Conservation (phyloP, 1,139 yeast genomes). For the Petasospora fabianii region DNA sequence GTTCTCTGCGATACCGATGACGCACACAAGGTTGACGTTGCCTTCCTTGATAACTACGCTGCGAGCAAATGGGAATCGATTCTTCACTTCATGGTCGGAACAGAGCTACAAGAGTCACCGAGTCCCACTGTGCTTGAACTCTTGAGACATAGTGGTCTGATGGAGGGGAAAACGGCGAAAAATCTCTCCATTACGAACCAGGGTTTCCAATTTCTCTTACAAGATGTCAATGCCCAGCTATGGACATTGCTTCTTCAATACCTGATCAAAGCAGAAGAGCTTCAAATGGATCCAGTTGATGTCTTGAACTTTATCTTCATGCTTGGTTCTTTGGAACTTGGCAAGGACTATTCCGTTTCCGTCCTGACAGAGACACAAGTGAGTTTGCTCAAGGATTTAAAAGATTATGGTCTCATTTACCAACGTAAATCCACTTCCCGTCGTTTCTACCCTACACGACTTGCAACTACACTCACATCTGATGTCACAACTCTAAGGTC, state of each 20-base stretch:
- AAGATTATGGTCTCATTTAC: slow-evolving; percentile 90
- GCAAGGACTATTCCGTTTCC: slow-evolving; percentile 74
- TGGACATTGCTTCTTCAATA: slow-evolving; percentile 92
- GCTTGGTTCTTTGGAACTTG: slow-evolving; percentile 88
- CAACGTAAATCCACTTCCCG: slow-evolving; percentile 59
- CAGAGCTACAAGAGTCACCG: slow-evolving; percentile 63
- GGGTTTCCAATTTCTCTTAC: slow-evolving; percentile 91
- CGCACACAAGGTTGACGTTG: slow-evolving; percentile 50
- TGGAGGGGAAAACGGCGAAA: slow-evolving; percentile 60
- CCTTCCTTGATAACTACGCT: slow-evolving; percentile 76
- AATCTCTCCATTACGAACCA: slow-evolving; percentile 74
- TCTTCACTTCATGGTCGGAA: slow-evolving; percentile 96
- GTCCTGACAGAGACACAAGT: slow-evolving; percentile 78
- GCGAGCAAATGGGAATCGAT: slow-evolving; percentile 91
- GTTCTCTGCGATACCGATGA: slow-evolving; percentile 48
- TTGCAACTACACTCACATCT: slow-evolving; percentile 88
- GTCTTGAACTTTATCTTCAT: slow-evolving; percentile 89
- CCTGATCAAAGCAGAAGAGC: slow-evolving; percentile 74
- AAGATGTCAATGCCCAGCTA: slow-evolving; percentile 89
- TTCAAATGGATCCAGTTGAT: slow-evolving; percentile 94
- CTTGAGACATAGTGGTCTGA: slow-evolving; percentile 72
- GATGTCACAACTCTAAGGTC: slow-evolving; percentile 69
- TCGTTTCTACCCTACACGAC: slow-evolving; percentile 83
- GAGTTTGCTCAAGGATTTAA: slow-evolving; percentile 81
- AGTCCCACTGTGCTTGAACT: slow-evolving; percentile 64